phyloP scores from a whole-genome alignment of 768 basidiomycete species.

The Mycena venus region DNA sequence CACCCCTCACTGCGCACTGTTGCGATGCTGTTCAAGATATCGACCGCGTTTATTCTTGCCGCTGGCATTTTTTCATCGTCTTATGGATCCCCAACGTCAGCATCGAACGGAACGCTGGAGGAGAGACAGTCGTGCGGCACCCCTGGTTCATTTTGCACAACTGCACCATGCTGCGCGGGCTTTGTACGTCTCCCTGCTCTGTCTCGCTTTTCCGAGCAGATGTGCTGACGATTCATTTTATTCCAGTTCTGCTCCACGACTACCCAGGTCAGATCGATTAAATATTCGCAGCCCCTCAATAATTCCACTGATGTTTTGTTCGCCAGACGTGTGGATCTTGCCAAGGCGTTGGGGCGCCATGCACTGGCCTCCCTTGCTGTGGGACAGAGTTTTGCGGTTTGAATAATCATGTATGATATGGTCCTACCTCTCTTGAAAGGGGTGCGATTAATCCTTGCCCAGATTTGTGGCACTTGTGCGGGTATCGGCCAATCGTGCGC shows the following conservation, averaged over 20 bases:
- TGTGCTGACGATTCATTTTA: no score
- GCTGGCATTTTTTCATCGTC: no score
- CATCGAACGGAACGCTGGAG: not conserved
- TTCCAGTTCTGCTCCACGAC: constrained; percentile 8
- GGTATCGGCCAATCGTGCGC: not conserved
- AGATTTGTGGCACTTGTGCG: not conserved
- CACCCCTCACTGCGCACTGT: no score
- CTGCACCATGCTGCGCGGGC: not conserved
- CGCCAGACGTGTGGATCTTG: not conserved
- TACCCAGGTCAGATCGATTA: not conserved
- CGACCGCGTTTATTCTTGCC: no score
- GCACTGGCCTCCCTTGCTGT: not conserved
- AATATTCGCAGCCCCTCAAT: not conserved
- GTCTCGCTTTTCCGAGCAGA: no score
- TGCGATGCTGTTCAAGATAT: no score
- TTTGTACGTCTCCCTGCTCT: no score
- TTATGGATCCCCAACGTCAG: no score
- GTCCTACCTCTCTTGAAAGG: no score
- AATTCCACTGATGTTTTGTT: not conserved
- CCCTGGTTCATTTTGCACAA: not conserved
- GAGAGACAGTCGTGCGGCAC: not conserved
- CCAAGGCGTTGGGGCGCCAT: not conserved
- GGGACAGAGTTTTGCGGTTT: not conserved
- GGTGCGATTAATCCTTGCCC: not conserved
- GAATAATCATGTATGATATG: not conserved